Evolutionary conservation across 768 basidiomycete genomes (phyloP), one percentile per base, ranked within the genome.

Genomic region (Boletus barrowsii): DNA sequence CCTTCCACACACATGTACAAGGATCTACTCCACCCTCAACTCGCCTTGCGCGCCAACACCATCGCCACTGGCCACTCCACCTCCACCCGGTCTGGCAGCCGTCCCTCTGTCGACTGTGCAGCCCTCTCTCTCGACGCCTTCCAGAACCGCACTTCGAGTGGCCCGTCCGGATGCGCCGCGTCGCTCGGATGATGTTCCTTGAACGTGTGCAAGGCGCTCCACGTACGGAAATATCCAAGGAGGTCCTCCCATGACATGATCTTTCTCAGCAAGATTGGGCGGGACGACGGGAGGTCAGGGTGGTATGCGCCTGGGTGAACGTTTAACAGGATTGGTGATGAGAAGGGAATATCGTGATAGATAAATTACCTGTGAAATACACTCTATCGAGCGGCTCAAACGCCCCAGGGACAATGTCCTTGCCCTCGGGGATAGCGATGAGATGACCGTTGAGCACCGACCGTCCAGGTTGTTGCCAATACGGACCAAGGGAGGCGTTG

Each of bases 121-220:
- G 33, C 33, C 0, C 66, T 76, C 42, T 75, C 73, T 56, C 78
- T 73, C 47, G 88, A 61, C 47, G 74, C 68, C 56, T 79, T 78
- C 80, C 82, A 82, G 60, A 88, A 86, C 15, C 87, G 73, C 57
- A 80, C 72, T 10, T 84, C 81, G 40, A 92, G 79, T 65, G 87
- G 83, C 1, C 86, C 86, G 20, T 83, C 83, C 0, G 66, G 57
- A 24, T 72, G 66, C 41, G 64, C 59, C 13, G 49, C 55, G 62
- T 91, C 87, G 30, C 80, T 75, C 0, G 88, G 87, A 63, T 83
- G 77, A 11, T 62, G 63, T 57, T 87, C 84, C 56, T 83, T 80
- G 67, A 80, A 92, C 13, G 80, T 82, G 55, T 87, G 83, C 46
- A 90, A 70, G 2, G 88, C 73, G 60, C 86, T 89, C 75, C 80